These are phyloP conservation scores for Dinochytrium kinnereticum DNA, from an alignment of 371 early-diverging fungal genomes.

Conservation along the genomic window DNA sequence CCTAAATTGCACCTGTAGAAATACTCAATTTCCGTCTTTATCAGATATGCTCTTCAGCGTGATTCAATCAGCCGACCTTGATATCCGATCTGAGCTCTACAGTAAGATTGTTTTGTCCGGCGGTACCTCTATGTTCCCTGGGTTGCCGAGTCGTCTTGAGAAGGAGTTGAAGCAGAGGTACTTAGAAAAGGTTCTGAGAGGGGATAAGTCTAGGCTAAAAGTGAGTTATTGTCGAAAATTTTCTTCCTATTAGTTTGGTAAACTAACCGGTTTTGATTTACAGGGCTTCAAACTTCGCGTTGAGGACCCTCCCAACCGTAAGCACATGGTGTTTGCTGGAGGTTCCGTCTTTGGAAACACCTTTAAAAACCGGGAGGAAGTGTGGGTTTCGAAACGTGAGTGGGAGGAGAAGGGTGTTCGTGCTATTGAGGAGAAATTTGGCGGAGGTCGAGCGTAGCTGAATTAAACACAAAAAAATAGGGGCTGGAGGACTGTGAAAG, in stretches of 20 bases:
- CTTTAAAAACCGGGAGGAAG: conserved; percentile 87
- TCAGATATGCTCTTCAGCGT: conserved; percentile 89
- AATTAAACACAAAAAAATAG: background rate
- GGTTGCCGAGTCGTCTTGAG: conserved; percentile 93
- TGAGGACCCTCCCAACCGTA: conserved; percentile 96
- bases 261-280: background rate
- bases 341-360: conserved; percentile 97
- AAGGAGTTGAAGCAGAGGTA: conserved; percentile 98
- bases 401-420: conserved; percentile 92
- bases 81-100: conserved; percentile 93
- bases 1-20: background rate
- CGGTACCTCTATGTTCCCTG: conserved; percentile 98
- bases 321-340: conserved; percentile 97
- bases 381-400: conserved; percentile 95
- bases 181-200: conserved; percentile 82
- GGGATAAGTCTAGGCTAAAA: conserved; percentile 80
- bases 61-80: conserved; percentile 90
- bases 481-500: background rate
- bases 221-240: conserved; percentile 44
- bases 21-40: background rate
- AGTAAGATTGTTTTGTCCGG: conserved; percentile 97
- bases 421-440: conserved; percentile 69
- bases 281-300: conserved; percentile 97
- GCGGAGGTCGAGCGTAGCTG: conserved; percentile 15
- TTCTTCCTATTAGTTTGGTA: conserved; percentile 12